Evolutionary conservation across 2,329 filamentous ascomycete genomes (phyloP).

Genomic region (Fusarium compactum): DNA sequence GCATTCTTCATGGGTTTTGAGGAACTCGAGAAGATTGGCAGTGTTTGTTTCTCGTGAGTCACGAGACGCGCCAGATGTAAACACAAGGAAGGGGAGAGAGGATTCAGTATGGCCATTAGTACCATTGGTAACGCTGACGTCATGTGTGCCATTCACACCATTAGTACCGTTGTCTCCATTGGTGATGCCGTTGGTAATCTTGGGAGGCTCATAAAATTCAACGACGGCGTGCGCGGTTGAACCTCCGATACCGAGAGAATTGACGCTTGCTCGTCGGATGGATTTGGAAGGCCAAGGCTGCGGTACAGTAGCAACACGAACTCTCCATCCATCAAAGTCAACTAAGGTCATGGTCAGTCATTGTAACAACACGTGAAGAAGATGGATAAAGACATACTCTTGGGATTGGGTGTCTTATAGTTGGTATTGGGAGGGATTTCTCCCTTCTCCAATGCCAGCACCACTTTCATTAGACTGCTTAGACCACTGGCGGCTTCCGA

Average conservation of each 20-base stretch:
- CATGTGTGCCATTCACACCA: not conserved
- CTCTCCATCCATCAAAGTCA: constrained; percentile 43
- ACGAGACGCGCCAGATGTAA: constrained; percentile 36
- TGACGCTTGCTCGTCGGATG: constrained; percentile 48
- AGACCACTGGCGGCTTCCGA: constrained; percentile 48
- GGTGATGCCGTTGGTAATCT: not conserved
- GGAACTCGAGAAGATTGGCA: constrained; percentile 30
- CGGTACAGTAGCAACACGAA: constrained; percentile 36
- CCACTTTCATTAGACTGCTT: constrained; percentile 46
- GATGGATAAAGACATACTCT: constrained; percentile 24
- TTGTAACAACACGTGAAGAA: not conserved
- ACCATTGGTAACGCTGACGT: not conserved
- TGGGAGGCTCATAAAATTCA: constrained; percentile 41
- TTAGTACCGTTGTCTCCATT: not conserved
- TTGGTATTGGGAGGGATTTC: constrained; percentile 46
- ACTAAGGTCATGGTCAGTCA: constrained; percentile 27
- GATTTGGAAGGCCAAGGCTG: constrained; percentile 44
- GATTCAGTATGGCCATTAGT: not conserved
- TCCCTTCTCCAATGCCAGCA: constrained; percentile 45
- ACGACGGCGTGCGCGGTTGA: constrained; percentile 59
- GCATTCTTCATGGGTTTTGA: constrained; percentile 28
- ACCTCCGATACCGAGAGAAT: constrained; percentile 58
- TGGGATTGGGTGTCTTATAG: constrained; percentile 44
- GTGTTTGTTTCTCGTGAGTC: constrained; percentile 36
- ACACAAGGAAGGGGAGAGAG: constrained; percentile 27